Percentiles rank a stretch among this genome's conserved stretches.
phyloP scores from a whole-genome alignment of 2,329 filamentous ascomycete species.

The Colletotrichum liriopes region DNA sequence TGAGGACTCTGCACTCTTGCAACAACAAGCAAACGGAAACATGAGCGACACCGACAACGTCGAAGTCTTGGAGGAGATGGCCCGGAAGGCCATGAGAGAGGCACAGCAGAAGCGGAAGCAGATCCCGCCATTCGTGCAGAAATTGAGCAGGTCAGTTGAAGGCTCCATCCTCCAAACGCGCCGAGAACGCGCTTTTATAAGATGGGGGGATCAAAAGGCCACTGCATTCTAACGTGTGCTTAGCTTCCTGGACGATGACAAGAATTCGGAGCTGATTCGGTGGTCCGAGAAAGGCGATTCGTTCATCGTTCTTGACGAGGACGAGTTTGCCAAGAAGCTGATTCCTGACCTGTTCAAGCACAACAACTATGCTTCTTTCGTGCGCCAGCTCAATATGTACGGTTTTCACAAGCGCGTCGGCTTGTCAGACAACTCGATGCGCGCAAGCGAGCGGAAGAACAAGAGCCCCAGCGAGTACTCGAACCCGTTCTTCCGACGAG shows the following conservation, averaged over 20 bases:
- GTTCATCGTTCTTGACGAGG: conserved; percentile 96
- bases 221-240: conserved; percentile 43
- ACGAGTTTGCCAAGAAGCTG: conserved; percentile 97
- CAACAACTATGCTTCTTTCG: conserved; percentile 98
- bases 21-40: conserved; percentile 39
- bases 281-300: conserved; percentile 98
- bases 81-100: conserved; percentile 87
- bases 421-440: conserved; percentile 97
- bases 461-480: conserved; percentile 99
- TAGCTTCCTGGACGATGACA: conserved; percentile 93
- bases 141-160: conserved; percentile 88
- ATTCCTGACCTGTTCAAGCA: conserved; percentile 99
- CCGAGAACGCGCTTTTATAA: not conserved
- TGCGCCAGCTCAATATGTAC: conserved; percentile 96
- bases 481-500: conserved; percentile 95
- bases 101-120: conserved; percentile 92
- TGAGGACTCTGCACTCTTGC: conserved; percentile 57
- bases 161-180: not conserved
- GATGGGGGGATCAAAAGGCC: not conserved
- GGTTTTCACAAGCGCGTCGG: conserved; percentile 97
- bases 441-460: conserved; percentile 95
- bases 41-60: conserved; percentile 78
- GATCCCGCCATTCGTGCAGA: conserved; percentile 98
- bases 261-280: conserved; percentile 94
- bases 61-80: conserved; percentile 84